phyloP scores from a whole-genome alignment of 495 filamentous ascomycete species.

The Evernia prunastri region DNA sequence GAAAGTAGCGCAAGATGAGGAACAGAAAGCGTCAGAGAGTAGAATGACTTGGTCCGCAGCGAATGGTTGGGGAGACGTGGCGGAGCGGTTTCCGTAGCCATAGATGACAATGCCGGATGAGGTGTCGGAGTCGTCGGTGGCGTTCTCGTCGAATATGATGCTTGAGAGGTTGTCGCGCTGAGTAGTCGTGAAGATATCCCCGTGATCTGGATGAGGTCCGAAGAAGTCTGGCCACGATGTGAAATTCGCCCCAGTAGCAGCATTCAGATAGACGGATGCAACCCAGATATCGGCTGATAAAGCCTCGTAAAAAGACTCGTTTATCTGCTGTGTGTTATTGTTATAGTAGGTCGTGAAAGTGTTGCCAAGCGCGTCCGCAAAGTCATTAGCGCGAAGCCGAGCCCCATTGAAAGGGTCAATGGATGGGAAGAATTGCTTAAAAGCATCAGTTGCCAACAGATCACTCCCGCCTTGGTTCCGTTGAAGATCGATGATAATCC shows the following conservation, averaged over 20 bases:
- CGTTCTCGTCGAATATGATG: constrained; percentile 34
- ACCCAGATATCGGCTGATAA: constrained; percentile 38
- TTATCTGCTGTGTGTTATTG: constrained; percentile 22
- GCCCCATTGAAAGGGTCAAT: constrained; percentile 39
- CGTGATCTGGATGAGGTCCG: constrained; percentile 39
- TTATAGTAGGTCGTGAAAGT: constrained; percentile 36
- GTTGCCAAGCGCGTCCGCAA: constrained; percentile 39
- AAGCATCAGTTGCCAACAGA: constrained; percentile 40
- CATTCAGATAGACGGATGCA: constrained; percentile 37
- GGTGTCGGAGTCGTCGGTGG: constrained; percentile 6
- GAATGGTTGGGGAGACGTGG: constrained; percentile 36
- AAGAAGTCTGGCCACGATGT: constrained; percentile 49
- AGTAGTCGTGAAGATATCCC: constrained; percentile 41
- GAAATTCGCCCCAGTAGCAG: constrained; percentile 41
- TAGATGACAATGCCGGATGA: constrained; percentile 35
- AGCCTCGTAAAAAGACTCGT: constrained; percentile 21
- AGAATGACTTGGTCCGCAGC: constrained; percentile 47
- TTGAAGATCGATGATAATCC: constrained; percentile 48
- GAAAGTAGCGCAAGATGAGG: constrained; percentile 47
- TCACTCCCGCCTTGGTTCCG: constrained; percentile 41
- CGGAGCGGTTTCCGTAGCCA: constrained; percentile 29
- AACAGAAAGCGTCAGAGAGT: constrained; percentile 44
- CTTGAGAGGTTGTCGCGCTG: constrained; percentile 47
- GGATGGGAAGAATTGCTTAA: constrained; percentile 46
- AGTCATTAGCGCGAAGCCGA: constrained; percentile 39